Conservation (phyloP, 345 rosid genomes). For the Xanthoceras sorbifolium region DNA sequence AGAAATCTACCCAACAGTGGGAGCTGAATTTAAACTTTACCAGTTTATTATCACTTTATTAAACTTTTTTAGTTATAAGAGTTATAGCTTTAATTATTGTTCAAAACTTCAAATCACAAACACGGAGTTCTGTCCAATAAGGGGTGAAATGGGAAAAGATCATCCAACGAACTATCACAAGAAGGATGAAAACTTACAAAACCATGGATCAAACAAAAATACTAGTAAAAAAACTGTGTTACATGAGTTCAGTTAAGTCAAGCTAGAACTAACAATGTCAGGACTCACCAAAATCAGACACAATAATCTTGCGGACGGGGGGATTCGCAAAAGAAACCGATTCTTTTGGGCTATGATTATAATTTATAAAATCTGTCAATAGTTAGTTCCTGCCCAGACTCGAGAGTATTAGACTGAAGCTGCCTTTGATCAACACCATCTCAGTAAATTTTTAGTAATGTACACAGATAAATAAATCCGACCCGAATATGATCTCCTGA, state of each 20-base stretch:
- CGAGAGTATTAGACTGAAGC: slow-evolving; percentile 1
- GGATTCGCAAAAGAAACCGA: not conserved
- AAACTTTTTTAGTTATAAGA: too few species aligned
- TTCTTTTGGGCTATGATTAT: not conserved
- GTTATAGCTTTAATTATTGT: too few species aligned
- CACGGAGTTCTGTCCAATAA: too few species aligned
- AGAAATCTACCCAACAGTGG: too few species aligned
- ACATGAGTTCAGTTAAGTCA: not conserved
- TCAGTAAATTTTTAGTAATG: not conserved
- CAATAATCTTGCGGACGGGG: slow-evolving; percentile 1
- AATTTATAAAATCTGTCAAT: not conserved
- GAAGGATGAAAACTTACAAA: not conserved
- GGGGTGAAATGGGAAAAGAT: too few species aligned
- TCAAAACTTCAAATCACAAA: too few species aligned
- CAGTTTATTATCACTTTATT: too few species aligned
- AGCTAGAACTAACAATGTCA: slow-evolving; percentile 8
- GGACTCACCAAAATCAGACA: not conserved
- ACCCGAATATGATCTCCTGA: not conserved
- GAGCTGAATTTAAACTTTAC: too few species aligned
- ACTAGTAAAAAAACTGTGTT: not conserved
- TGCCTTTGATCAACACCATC: not conserved
- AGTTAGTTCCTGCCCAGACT: not conserved
- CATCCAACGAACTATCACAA: not conserved
- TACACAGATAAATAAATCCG: not conserved
- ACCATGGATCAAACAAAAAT: not conserved